phyloP scores from a whole-genome alignment of 768 basidiomycete genomes.

The Calocybe cyanea region DNA sequence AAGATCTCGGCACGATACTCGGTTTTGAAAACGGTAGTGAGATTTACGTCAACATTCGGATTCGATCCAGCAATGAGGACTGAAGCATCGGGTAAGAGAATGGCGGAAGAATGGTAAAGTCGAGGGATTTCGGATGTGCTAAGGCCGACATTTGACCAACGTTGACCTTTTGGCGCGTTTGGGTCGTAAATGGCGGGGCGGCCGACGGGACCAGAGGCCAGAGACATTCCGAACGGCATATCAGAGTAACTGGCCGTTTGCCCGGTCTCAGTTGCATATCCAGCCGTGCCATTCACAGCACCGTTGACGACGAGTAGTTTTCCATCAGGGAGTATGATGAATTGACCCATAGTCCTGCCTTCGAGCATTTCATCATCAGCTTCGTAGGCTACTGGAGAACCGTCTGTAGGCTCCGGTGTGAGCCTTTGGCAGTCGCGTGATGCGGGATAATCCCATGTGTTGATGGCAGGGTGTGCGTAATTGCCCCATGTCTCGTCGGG shows the following conservation, averaged over 20 bases:
- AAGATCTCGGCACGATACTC: constrained; percentile 83
- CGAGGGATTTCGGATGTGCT: constrained; percentile 54
- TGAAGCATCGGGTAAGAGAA: constrained; percentile 77
- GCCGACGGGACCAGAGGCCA: constrained; percentile 67
- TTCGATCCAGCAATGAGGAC: constrained; percentile 91
- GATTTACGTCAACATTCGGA: constrained; percentile 83
- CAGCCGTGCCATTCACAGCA: constrained; percentile 80
- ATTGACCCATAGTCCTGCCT: constrained; percentile 89
- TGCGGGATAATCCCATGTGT: constrained; percentile 72
- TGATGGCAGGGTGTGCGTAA: constrained; percentile 69
- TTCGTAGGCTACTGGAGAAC: constrained; percentile 53
- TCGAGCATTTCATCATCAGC: constrained; percentile 76
- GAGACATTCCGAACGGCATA: constrained; percentile 59
- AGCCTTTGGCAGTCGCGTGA: constrained; percentile 80
- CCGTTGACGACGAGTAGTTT: constrained; percentile 81
- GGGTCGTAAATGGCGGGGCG: constrained; percentile 74
- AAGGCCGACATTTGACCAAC: constrained; percentile 62
- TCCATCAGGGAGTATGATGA: constrained; percentile 77
- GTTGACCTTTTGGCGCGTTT: constrained; percentile 52
- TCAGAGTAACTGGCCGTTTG: constrained; percentile 38
- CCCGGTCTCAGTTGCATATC: constrained; percentile 52
- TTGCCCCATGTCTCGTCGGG: constrained; percentile 70
- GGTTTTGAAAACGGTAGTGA: constrained; percentile 60
- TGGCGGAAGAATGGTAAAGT: constrained; percentile 79
- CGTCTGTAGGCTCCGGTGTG: constrained; percentile 78